These are phyloP conservation scores for Symbiodinium natans DNA, from an alignment of 73 alveolate species.

Conservation along the genomic window DNA sequence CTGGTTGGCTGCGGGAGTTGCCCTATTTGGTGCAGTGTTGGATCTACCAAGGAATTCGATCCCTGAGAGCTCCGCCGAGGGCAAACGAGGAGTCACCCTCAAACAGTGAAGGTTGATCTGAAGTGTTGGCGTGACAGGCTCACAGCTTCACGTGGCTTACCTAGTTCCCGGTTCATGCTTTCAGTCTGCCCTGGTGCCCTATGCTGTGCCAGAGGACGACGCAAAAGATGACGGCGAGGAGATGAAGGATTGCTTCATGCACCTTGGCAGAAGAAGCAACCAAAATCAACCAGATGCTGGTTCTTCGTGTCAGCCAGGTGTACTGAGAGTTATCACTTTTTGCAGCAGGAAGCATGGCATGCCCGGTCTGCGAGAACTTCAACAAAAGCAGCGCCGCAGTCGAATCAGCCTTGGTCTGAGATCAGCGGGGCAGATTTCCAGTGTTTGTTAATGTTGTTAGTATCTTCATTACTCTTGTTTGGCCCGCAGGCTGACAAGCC, in stretches of 20 bases:
- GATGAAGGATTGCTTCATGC: slow-evolving; percentile 90
- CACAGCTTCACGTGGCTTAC: too few species aligned
- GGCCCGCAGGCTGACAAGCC: neutral
- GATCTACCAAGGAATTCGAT: slow-evolving; percentile 9
- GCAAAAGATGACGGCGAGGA: slow-evolving; percentile 85
- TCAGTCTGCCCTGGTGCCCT: too few species aligned
- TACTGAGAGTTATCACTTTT: too few species aligned
- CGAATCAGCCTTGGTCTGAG: slow-evolving; percentile 54
- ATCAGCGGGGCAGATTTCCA: too few species aligned
- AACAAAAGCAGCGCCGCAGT: slow-evolving; percentile 80
- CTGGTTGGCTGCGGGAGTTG: too few species aligned
- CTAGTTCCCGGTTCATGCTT: too few species aligned
- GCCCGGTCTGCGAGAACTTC: slow-evolving; percentile 89
- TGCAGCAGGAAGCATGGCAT: slow-evolving; percentile 76
- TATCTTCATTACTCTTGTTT: neutral
- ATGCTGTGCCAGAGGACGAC: slow-evolving; percentile 24
- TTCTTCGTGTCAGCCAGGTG: too few species aligned
- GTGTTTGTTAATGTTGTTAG: neutral
- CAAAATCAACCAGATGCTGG: too few species aligned
- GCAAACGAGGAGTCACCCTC: slow-evolving; percentile 63
- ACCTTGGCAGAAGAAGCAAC: slow-evolving; percentile 36
- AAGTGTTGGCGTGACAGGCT: too few species aligned
- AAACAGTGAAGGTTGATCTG: too few species aligned
- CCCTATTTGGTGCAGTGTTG: neutral
- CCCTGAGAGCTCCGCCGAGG: slow-evolving; percentile 73